phyloP scores from a whole-genome alignment of 1,284 basidiomycete genomes.

The Phellopilus nigrolimitatus region DNA sequence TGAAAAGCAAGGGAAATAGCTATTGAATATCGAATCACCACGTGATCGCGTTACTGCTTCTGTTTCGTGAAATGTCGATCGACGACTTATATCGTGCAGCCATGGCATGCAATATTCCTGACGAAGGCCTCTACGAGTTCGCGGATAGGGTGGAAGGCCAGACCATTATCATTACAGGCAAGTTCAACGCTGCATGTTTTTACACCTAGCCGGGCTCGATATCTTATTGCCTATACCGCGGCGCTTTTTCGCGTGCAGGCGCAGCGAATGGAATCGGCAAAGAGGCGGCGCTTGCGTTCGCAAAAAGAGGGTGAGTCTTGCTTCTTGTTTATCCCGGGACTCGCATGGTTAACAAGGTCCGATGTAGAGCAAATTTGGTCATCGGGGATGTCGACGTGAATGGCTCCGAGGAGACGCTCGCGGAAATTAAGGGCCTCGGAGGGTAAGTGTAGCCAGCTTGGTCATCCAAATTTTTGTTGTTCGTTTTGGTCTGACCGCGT shows the following conservation, averaged over 20 bases:
- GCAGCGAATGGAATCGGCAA: conserved; percentile 55
- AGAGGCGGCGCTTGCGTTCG: conserved; percentile 42
- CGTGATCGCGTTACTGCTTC: no score
- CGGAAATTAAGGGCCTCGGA: conserved; percentile 38
- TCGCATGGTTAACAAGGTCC: neutral
- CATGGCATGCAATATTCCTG: conserved; percentile 33
- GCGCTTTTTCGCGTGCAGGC: conserved; percentile 29
- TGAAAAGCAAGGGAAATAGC: no score
- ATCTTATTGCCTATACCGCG: no score
- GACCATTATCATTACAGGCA: conserved; percentile 54
- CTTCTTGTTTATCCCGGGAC: conserved; percentile 10
- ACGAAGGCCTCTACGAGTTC: conserved; percentile 41
- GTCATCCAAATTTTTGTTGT: neutral
- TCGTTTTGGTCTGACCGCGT: neutral
- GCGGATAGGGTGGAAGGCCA: conserved; percentile 41
- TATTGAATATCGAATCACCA: no score
- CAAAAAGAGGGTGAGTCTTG: conserved; percentile 39
- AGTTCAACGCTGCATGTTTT: conserved; percentile 11
- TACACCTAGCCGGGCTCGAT: no score
- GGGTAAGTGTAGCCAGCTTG: conserved; percentile 35
- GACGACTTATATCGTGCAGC: no score
- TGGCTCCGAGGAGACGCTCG: conserved; percentile 37
- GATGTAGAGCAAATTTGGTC: conserved; percentile 47
- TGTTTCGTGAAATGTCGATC: no score
- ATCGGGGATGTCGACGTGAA: conserved; percentile 46